phyloP scores from a whole-genome alignment of 164 flowering plant genomes.

The Umbellularia californica region DNA sequence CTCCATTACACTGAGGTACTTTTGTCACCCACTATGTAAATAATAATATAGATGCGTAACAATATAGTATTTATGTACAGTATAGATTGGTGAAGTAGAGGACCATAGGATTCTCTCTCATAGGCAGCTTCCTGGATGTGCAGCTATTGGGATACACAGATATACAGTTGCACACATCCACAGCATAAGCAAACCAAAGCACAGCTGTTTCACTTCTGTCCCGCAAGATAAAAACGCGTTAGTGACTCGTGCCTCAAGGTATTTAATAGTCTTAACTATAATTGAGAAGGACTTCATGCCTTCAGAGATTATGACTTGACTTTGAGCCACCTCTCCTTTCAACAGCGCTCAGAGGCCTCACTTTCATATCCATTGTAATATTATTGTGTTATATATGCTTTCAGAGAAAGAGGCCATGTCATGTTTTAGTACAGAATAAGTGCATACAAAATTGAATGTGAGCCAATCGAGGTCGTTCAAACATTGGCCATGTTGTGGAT shows the following conservation, averaged over 20 bases:
- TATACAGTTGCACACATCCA: not conserved
- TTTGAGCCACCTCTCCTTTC: not conserved
- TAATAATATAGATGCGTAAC: no score
- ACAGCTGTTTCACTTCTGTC: slow-evolving; percentile 13
- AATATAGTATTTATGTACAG: no score
- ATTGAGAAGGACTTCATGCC: not conserved
- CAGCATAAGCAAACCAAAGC: slow-evolving; percentile 3
- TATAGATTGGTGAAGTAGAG: not conserved
- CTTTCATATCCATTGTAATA: no score
- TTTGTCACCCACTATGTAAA: not conserved
- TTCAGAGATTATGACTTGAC: slow-evolving; percentile 6
- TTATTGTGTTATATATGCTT: not conserved
- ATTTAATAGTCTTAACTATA: not conserved
- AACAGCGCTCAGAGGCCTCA: not conserved
- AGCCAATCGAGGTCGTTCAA: not conserved
- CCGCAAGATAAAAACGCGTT: slow-evolving; percentile 13
- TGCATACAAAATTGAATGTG: no score
- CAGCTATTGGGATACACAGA: slow-evolving; percentile 4
- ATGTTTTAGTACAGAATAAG: no score
- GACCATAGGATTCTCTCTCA: not conserved
- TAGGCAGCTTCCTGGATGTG: slow-evolving; percentile 7
- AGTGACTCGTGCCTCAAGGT: slow-evolving; percentile 9
- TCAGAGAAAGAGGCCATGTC: not conserved
- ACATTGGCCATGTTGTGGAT: no score
- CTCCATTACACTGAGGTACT: not conserved